phyloP scores from a whole-genome alignment of 2,329 filamentous ascomycete genomes.

The Diaporthe humulicola region DNA sequence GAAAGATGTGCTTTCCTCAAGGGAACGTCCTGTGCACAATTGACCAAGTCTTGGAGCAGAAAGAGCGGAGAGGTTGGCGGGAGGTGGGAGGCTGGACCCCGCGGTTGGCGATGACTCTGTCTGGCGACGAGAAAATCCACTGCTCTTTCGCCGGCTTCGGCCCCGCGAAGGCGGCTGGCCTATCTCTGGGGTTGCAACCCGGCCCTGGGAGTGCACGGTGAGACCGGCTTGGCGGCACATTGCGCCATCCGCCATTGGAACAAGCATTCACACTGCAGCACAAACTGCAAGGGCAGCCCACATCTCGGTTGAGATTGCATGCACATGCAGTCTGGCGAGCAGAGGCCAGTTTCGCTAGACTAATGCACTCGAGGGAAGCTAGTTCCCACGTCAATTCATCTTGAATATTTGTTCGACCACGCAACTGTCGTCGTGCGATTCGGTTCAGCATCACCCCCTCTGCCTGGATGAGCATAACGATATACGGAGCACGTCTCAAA shows the following conservation, averaged over 20 bases:
- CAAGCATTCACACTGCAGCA: constrained; percentile 12
- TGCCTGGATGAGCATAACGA: not conserved
- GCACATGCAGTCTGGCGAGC: constrained; percentile 8
- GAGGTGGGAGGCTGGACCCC: constrained; percentile 16
- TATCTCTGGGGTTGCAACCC: not conserved
- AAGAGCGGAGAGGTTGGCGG: not conserved
- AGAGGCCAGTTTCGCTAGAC: not conserved
- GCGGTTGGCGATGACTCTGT: constrained; percentile 11
- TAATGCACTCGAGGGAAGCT: not conserved
- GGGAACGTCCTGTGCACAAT: not conserved
- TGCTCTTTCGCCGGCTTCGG: constrained; percentile 27
- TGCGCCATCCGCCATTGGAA: not conserved
- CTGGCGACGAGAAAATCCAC: constrained; percentile 23
- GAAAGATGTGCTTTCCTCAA: not conserved
- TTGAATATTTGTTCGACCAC: not conserved
- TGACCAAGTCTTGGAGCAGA: not conserved
- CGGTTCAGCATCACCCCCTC: not conserved
- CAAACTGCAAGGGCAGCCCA: constrained; percentile 19
- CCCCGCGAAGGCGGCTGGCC: constrained; percentile 9
- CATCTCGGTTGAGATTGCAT: not conserved
- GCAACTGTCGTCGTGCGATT: not conserved
- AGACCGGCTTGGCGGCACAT: constrained; percentile 20
- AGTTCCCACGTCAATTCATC: not conserved
- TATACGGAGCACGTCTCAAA: not conserved
- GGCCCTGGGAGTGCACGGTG: not conserved